Evolutionary conservation across 352 stramenopile genomes (phyloP), one percentile per base, ranked within the genome.

Genomic region (Phytophthora sp.): DNA sequence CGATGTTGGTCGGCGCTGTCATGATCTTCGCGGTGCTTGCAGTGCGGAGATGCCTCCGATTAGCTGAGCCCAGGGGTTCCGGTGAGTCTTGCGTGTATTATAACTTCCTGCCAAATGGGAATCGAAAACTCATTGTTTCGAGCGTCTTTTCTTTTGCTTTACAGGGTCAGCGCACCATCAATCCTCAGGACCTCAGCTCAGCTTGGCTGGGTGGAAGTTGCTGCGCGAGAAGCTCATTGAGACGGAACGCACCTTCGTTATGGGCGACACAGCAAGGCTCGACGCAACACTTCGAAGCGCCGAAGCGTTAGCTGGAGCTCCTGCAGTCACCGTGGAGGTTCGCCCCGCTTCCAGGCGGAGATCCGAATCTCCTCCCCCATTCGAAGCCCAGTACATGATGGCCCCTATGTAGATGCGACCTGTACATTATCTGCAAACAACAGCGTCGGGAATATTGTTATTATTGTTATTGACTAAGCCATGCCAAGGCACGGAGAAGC

Each of bases 151-250:
- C 11, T 23, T 29, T 0, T 33, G 13, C 20, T 38, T 61, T 63
- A 30, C 18, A 59, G 57, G 49, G 18, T 63, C 57, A 29, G 15
- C 27, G 7, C 41, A 27, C 26, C 57, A 49, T 36, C 21, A 38
- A 9, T 35, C 46, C n/a, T 46, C 51, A 3, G 76, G 80, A 6
- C 59, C 69, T 4, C 67, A 63, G 36, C 70, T 89, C 7, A 74
- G 35, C 2, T 77, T 89, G 8, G 49, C 57, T 0, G 78, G 74
- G 2, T 89, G 80, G 80, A 81, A 73, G 36, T 78, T 71, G 4
- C 70, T 86, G 53, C 78, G 78, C 5, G 74, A 87, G 53, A 82
- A 78, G 38, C 76, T 89, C 44, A 85, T 85, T 27, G 59, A 80
- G 51, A 74, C 66, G 5, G 70, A 77, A 39, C 59, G 69, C 36